Conservation (phyloP, 257 asterid species). For the Plantago ovata region DNA sequence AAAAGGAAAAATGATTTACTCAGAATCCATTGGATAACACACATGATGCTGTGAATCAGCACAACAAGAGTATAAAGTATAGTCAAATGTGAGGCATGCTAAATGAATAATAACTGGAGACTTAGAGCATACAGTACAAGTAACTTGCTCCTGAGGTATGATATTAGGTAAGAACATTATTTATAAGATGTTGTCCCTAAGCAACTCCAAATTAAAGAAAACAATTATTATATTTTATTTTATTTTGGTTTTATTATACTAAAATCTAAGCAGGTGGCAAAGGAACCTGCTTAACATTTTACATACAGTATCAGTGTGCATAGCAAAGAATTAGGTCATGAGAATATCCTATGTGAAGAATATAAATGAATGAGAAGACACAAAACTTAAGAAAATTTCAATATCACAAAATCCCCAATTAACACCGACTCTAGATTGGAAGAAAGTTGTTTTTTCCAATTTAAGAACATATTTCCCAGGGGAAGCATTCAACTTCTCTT, state of each 20-base stretch:
- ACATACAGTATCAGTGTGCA: too few relatives aligned
- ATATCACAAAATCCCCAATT: too few relatives aligned
- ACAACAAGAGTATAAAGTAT: neutral
- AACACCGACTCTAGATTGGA: too few relatives aligned
- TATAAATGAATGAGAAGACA: too few relatives aligned
- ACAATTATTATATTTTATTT: too few relatives aligned
- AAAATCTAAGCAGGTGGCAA: too few relatives aligned
- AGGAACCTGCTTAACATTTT: too few relatives aligned
- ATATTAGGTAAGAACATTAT: neutral
- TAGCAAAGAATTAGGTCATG: too few relatives aligned
- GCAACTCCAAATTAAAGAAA: constrained; percentile 1
- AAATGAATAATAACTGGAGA: neutral
- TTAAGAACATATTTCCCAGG: neutral
- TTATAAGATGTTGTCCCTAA: constrained; percentile 10
- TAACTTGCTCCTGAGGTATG: constrained; percentile 2
- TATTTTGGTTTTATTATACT: too few relatives aligned
- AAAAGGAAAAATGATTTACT: neutral
- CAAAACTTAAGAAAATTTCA: too few relatives aligned
- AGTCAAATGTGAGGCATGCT: constrained; percentile 2
- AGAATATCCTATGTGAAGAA: too few relatives aligned
- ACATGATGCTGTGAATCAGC: neutral
- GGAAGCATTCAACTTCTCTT: constrained; percentile 3
- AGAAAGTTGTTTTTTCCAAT: constrained; percentile 2
- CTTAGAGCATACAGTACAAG: constrained; percentile 8
- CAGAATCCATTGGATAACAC: constrained; percentile 3